These are phyloP conservation scores for Cyberlindnera veronae DNA, from an alignment of 805 yeast species.

Conservation along the genomic window DNA sequence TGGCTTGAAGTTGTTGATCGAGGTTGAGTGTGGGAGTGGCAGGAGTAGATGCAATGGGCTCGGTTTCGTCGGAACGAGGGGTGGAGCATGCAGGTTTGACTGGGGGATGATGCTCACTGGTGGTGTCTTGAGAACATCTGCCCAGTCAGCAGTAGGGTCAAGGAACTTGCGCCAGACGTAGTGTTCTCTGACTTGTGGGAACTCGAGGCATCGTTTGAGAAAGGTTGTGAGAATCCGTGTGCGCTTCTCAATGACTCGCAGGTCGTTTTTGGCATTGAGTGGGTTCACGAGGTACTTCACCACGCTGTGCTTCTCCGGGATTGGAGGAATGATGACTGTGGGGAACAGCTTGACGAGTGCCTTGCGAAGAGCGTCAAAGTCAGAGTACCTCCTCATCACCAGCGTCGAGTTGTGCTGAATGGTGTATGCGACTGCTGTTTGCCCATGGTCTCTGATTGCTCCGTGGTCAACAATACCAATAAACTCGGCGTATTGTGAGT, in stretches of 20 bases:
- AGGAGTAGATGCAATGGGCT: conserved; percentile 57
- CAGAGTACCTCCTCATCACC: conserved; percentile 83
- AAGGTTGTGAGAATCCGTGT: conserved; percentile 74
- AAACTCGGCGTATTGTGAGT: conserved; percentile 1
- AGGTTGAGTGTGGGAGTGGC: conserved; percentile 53
- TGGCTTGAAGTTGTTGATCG: conserved; percentile 26
- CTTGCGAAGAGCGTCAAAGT: conserved; percentile 78
- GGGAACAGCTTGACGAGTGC: conserved; percentile 74
- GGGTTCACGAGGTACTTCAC: conserved; percentile 42
- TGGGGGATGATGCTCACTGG: conserved; percentile 52
- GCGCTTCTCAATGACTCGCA: conserved; percentile 58
- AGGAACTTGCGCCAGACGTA: conserved; percentile 71
- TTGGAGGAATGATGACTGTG: conserved; percentile 81
- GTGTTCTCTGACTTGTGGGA: conserved; percentile 52
- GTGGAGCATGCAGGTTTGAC: conserved; percentile 55
- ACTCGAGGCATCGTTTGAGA: conserved; percentile 66
- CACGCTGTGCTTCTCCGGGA: conserved; percentile 85
- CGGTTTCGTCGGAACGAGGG: conserved; percentile 54
- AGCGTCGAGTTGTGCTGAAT: conserved; percentile 51
- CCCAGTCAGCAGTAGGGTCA: conserved; percentile 84
- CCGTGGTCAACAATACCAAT: conserved; percentile 29
- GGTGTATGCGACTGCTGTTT: conserved; percentile 73
- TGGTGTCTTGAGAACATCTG: conserved; percentile 61
- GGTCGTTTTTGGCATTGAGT: conserved; percentile 39
- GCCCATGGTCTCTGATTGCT: conserved; percentile 59